Conservation (phyloP, 73 alveolate species). For the Halteria grandinella region DNA sequence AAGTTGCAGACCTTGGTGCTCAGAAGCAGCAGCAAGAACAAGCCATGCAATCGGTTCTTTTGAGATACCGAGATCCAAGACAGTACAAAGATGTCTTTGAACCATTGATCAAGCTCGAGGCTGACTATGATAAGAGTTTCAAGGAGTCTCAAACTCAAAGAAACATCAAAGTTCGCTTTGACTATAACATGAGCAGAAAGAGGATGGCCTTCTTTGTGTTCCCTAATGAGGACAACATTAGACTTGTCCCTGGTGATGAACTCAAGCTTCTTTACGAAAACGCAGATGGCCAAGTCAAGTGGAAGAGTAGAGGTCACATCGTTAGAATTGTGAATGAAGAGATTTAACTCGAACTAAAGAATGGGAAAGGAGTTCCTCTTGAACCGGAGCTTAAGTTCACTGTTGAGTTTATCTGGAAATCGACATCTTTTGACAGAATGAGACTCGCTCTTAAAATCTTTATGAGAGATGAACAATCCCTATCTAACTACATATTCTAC, state of each 20-base stretch:
- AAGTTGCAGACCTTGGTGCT: constrained; percentile 67
- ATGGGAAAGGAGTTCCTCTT: constrained; percentile 76
- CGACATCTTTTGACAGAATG: constrained; percentile 99
- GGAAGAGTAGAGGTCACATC: constrained; percentile 93
- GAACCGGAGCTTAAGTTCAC: constrained; percentile 83
- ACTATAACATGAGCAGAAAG: constrained; percentile 83
- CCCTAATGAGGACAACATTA: constrained; percentile 92
- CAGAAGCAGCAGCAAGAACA: constrained; percentile 65
- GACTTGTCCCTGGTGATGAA: constrained; percentile 87
- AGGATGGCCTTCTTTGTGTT: constrained; percentile 88
- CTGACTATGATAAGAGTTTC: constrained; percentile 93
- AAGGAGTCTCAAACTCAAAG: constrained; percentile 92
- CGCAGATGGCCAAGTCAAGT: constrained; percentile 63
- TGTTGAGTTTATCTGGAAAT: constrained; percentile 98
- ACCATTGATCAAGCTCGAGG: constrained; percentile 92
- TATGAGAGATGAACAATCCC: constrained; percentile 85
- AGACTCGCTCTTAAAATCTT: constrained; percentile 86
- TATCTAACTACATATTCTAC: constrained; percentile 83
- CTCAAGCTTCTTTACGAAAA: constrained; percentile 68
- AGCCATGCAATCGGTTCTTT: constrained; percentile 82
- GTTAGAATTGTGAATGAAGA: constrained; percentile 94
- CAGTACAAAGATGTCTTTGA: constrained; percentile 88
- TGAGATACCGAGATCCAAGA: constrained; percentile 86
- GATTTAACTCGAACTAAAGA: constrained; percentile 86
- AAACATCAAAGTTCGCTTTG: constrained; percentile 83